Evolutionary conservation across 768 basidiomycete species (phyloP), one percentile per base, ranked within the genome.

Genomic region (Auriculariales sp.): DNA sequence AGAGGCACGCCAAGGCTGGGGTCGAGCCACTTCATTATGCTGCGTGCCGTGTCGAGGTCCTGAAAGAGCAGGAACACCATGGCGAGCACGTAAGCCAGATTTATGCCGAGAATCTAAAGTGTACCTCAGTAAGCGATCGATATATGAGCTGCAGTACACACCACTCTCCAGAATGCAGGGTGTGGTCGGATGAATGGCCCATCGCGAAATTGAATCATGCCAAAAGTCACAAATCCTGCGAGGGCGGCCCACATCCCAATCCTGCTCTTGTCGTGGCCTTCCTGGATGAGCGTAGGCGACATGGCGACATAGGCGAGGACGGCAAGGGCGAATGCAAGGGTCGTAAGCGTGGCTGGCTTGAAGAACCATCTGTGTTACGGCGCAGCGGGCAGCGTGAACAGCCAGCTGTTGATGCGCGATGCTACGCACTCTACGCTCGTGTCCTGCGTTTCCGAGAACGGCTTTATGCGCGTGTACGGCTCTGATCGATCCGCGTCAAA

Each of bases 351-450:
- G 30, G 86, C 67, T 3, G 87, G 88, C 51, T 82, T 86, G 68
- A 84, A 91, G 62, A 91, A 85, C 67, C 90, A 91, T 57, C 86
- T 89, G 47, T n/a, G n/a, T n/a, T n/a, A n/a, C n/a, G n/a, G n/a
- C n/a, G 34, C 31, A 50, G 46, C 36, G 51, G 51, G 25, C 42
- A n/a, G n/a, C n/a, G n/a, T n/a, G n/a, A n/a, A n/a, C n/a, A n/a
- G n/a, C n/a, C n/a, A n/a, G n/a, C n/a, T n/a, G n/a, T n/a, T n/a
- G n/a, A n/a, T n/a, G n/a, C n/a, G n/a, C n/a, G n/a, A n/a, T n/a
- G 48, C 46, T 27, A 69, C 81, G 56, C 57, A 87, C 86, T 89
- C 88, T 54, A 90, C 73, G 55, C 78, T 84, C 22, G 87, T 85
- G 60, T 90, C 87, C 60, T 79, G 73, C 58, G 71, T 78, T 67